These are phyloP conservation scores for Paraphoma chrysanthemicola DNA, from an alignment of 2,329 filamentous ascomycete species.

Conservation along the genomic window DNA sequence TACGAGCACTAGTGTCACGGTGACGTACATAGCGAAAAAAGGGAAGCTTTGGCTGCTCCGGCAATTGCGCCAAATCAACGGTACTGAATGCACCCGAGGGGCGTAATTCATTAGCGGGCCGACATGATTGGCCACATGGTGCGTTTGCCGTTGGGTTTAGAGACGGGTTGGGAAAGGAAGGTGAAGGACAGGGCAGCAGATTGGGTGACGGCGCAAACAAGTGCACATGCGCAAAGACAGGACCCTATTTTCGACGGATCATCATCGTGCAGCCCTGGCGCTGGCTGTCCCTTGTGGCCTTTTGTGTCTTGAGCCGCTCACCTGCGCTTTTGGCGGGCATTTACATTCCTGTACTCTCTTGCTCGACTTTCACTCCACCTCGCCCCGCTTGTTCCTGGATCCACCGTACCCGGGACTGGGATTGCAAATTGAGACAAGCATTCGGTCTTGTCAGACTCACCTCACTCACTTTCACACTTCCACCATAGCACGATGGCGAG, in stretches of 20 bases:
- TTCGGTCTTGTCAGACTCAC: neutral
- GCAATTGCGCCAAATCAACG: neutral
- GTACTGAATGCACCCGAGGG: neutral
- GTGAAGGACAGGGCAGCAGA: constrained; percentile 1
- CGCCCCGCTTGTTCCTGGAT: neutral
- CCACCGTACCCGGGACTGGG: constrained; percentile 1
- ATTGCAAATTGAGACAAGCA: constrained; percentile 4
- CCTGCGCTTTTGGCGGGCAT: constrained; percentile 3
- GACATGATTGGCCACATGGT: neutral
- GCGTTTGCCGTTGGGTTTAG: neutral
- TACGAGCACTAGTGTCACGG: neutral
- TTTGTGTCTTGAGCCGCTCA: constrained; percentile 11
- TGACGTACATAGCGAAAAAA: neutral
- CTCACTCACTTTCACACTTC: constrained; percentile 1
- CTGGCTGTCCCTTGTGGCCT: constrained; percentile 5
- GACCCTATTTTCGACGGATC: neutral
- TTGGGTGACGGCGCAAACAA: constrained; percentile 1
- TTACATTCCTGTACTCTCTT: constrained; percentile 3
- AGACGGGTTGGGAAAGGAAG: neutral
- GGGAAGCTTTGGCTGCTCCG: neutral
- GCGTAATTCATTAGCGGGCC: neutral
- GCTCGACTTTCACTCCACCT: constrained; percentile 11
- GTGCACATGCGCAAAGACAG: neutral
- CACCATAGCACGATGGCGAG: constrained; percentile 20
- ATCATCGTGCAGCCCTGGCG: constrained; percentile 5